These are phyloP conservation scores for Brettanomyces nanus DNA, from an alignment of 805 yeast genomes.

Conservation along the genomic window DNA sequence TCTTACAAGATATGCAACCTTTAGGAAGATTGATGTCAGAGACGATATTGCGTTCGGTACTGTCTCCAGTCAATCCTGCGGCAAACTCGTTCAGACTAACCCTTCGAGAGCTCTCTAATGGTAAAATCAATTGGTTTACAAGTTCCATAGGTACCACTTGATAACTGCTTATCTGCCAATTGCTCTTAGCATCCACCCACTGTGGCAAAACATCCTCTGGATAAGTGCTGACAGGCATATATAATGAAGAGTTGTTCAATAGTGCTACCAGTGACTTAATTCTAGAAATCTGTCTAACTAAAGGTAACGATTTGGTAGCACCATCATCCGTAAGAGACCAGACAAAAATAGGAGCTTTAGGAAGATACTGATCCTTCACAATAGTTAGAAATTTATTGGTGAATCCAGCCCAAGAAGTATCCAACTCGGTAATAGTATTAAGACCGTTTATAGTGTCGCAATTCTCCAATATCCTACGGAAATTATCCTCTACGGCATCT, in stretches of 20 bases:
- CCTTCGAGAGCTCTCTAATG: slow-evolving; percentile 16
- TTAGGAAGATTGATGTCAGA: slow-evolving; percentile 9
- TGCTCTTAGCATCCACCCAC: slow-evolving; percentile 18
- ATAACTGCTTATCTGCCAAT: slow-evolving; percentile 37
- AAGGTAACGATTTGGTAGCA: not conserved
- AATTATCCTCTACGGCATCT: slow-evolving; percentile 49
- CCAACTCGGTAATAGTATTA: slow-evolving; percentile 61
- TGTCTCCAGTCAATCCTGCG: slow-evolving; percentile 32
- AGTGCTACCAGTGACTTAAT: slow-evolving; percentile 39
- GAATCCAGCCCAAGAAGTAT: slow-evolving; percentile 82
- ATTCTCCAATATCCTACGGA: slow-evolving; percentile 60
- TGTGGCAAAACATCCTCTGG: slow-evolving; percentile 15
- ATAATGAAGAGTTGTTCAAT: slow-evolving; percentile 40
- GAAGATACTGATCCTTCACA: slow-evolving; percentile 62
- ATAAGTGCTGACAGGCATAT: slow-evolving; percentile 41
- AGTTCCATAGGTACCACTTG: slow-evolving; percentile 38
- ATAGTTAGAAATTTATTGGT: slow-evolving; percentile 41
- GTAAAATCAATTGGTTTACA: slow-evolving; percentile 28
- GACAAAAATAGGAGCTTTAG: slow-evolving; percentile 37
- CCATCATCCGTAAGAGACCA: slow-evolving; percentile 31
- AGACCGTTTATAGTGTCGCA: slow-evolving; percentile 72
- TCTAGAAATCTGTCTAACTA: slow-evolving; percentile 27
- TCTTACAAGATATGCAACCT: not conserved
- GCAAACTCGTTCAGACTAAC: slow-evolving; percentile 36
- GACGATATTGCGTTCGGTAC: slow-evolving; percentile 25